phyloP scores from a whole-genome alignment of 192 early-diverging fungal genomes.

The Cetraspora pellucida region DNA sequence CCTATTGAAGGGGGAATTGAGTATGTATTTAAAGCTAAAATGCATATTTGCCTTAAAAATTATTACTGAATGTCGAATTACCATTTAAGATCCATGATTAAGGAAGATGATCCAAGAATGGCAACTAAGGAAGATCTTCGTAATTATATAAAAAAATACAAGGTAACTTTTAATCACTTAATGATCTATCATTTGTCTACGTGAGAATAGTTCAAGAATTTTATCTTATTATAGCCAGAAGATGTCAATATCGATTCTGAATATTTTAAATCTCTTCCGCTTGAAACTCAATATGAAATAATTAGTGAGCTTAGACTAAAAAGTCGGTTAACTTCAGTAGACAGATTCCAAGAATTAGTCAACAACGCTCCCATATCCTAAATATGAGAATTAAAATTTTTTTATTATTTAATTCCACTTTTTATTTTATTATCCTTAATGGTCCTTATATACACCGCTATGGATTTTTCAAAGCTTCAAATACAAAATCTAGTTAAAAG shows the following conservation, averaged over 20 bases:
- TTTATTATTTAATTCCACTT: not conserved
- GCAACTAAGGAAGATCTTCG: slow-evolving; percentile 59
- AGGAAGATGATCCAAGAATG: slow-evolving; percentile 53
- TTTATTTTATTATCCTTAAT: not conserved
- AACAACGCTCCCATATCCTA: slow-evolving; percentile 49
- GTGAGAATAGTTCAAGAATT: not conserved
- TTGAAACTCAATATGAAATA: slow-evolving; percentile 91
- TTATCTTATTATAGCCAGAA: slow-evolving; percentile 27
- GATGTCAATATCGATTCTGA: slow-evolving; percentile 81
- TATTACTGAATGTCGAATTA: too few species aligned
- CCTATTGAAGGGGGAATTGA: slow-evolving; percentile 43
- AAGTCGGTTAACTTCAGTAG: slow-evolving; percentile 77
- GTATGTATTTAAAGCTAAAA: slow-evolving; percentile 18
- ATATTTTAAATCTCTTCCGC: slow-evolving; percentile 70
- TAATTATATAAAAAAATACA: slow-evolving; percentile 50
- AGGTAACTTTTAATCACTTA: slow-evolving; percentile 12
- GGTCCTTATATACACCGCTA: slow-evolving; percentile 52
- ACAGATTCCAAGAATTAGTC: slow-evolving; percentile 73
- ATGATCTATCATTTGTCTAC: not conserved
- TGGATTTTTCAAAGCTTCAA: slow-evolving; percentile 91
- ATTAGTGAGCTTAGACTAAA: slow-evolving; percentile 83
- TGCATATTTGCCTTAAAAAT: too few species aligned
- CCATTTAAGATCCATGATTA: slow-evolving; percentile 23
- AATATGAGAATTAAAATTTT: not conserved
- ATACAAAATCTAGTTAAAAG: slow-evolving; percentile 82